Evolutionary conservation across 2,329 filamentous ascomycete species (phyloP), one percentile per base, ranked within the genome.

Genomic region (Sarocladiaceae sp.): DNA sequence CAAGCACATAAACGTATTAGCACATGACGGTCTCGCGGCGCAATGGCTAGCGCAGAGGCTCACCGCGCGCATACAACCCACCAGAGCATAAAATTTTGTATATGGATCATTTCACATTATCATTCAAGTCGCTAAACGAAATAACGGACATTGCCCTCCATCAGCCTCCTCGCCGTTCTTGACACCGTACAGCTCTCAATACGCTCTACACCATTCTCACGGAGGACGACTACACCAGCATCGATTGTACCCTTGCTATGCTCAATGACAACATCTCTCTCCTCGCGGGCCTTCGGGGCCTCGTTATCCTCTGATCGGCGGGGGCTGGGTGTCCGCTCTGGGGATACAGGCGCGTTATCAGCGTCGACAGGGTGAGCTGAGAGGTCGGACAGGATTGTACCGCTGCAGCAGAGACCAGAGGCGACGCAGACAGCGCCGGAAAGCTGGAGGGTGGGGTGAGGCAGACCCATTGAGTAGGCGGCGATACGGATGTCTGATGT

Each of bases 361-460:
- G 15, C 36, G 4, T 37, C 26, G 18, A 46, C n/a, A 3, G 50
- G 50, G 5, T 26, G 11, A 1, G 40, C 49, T 3, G 55, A 54
- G 4, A 65, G 51, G 0, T 60, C 58, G 2, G 62, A 55, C 0
- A 59, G 67, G 3, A 78, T 65, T 64, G 72, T 75, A 0, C 73
- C 73, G 1, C 64, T 54, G 12, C 73, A 62, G 31, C 67, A 66
- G 4, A 72, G 67, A 3, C 75, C 75, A 1, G 71, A 67, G 3
- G 72, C 74, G 13, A 80, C 54, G 12, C 75, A 73, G 15, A 80
- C 65, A 0, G 73, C 76, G 0, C 76, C 73, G 0, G 78, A 79
- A 22, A 79, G 71, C n/a, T 77, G 78, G 1, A 80, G 65, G 13
- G 73, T 77, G 15, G 72, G 74, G 49, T 80, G 77, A 2, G 73